Evolutionary conservation across 2,329 filamentous ascomycete genomes (phyloP).

Genomic region (Penicillium hesseltinei): DNA sequence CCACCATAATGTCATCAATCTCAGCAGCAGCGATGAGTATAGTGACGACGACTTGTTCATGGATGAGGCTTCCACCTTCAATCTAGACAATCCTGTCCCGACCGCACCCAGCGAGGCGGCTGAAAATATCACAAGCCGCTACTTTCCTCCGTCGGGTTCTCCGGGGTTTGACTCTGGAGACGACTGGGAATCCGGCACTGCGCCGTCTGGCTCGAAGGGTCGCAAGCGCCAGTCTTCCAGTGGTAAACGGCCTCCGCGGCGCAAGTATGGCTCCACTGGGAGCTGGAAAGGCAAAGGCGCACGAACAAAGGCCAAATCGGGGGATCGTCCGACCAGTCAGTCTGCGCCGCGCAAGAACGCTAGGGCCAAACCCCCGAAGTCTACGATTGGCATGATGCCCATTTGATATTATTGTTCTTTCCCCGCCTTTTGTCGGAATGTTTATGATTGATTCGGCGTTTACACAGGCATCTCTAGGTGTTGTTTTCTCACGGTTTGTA

Average conservation of each 20-base stretch:
- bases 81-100: conserved; percentile 22
- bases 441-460: conserved; percentile 16
- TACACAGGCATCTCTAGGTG: conserved; percentile 20
- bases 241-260: conserved; percentile 25
- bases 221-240: conserved; percentile 25
- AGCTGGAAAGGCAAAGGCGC: conserved; percentile 27
- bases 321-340: conserved; percentile 22
- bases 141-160: conserved; percentile 30
- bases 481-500: conserved; percentile 9
- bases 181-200: conserved; percentile 18
- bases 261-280: conserved; percentile 25
- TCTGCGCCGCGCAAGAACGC: conserved; percentile 25
- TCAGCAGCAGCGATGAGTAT: conserved; percentile 45
- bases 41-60: conserved; percentile 35
- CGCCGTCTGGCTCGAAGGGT: conserved; percentile 21
- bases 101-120: conserved; percentile 14
- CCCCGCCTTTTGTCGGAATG: not conserved
- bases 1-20: conserved; percentile 47
- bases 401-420: conserved; percentile 25
- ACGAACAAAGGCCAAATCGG: conserved; percentile 24
- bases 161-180: conserved; percentile 25
- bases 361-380: conserved; percentile 26
- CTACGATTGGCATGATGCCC: conserved; percentile 42
- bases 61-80: conserved; percentile 26
- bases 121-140: conserved; percentile 33